Conservation (phyloP, 352 stramenopile genomes). For the Globisporangium spinosum region DNA sequence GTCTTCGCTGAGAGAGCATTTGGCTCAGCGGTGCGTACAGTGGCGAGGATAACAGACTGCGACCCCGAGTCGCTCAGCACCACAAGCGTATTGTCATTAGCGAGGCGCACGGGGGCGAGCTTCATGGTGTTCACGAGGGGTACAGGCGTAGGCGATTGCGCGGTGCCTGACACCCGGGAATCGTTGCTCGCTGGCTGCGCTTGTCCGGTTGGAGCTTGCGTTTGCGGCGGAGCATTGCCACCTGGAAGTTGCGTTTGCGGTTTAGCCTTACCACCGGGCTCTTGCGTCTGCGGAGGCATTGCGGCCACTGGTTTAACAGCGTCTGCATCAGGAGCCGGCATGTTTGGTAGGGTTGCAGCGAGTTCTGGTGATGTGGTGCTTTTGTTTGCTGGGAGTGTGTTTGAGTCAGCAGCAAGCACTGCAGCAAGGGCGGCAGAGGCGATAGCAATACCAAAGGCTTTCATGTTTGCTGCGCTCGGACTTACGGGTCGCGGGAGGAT, state of each 20-base stretch:
- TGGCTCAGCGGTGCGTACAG: background rate
- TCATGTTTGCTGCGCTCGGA: slow-evolving; percentile 16
- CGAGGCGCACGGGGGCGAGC: background rate
- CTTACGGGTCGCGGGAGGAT: background rate
- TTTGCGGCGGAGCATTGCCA: background rate
- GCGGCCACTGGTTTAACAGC: background rate
- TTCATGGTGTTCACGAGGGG: slow-evolving; percentile 8
- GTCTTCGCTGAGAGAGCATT: background rate
- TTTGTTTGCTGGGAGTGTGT: background rate
- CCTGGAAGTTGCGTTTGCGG: background rate
- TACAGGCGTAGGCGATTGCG: background rate
- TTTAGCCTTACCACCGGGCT: too few relatives aligned
- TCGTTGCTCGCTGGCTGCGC: background rate
- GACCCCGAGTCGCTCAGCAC: background rate
- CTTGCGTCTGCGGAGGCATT: background rate
- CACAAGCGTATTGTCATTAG: background rate
- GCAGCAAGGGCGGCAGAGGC: slow-evolving; percentile 15
- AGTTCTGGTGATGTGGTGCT: background rate
- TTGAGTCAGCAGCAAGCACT: slow-evolving; percentile 1
- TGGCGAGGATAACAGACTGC: slow-evolving; percentile 14
- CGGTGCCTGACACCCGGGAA: background rate
- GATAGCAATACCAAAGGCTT: slow-evolving; percentile 20
- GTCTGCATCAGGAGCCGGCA: background rate
- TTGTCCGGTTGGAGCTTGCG: background rate
- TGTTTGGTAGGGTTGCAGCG: background rate